Evolutionary conservation across 1,284 basidiomycete genomes (phyloP), one percentile per base, ranked within the genome.

Genomic region (Cryptococcus amylolentus): DNA sequence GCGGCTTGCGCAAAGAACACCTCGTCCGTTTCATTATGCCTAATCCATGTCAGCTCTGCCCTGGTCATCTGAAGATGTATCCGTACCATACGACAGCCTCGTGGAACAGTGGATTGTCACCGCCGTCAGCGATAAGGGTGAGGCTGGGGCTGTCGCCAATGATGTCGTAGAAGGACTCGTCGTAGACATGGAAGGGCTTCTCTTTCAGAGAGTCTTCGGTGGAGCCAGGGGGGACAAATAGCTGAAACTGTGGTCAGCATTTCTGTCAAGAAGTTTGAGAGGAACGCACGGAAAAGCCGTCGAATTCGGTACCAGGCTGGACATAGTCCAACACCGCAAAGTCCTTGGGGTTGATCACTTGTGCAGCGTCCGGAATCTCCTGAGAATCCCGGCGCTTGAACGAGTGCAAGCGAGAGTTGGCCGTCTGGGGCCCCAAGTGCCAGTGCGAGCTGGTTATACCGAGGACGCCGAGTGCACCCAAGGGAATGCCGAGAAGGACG

Each of bases 101-200:
- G 64, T 89, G 88, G 23, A 87, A 87, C 61, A 88, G 83, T 0
- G 85, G 87, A 16, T 81, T 81, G 1, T 80, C 76, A 60, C 84
- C 82, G 1, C 80, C 80, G 41, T 66, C 61, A 0, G 84, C 83
- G 23, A 89, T 80, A 56, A 81, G 72, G 5, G 80, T 80, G 49
- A 89, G 81, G 0, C 81, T 81, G 3, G 88, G 82, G 40, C 78
- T 75, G 7, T 73, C 64, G 1, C 88, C 87, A 3, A 89, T 81
- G 60, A 88, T 78, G 37, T 65, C 51, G 56, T 85, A 74, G 72
- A 89, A 89, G 5, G 73, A 78, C 4, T 75, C 63, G 65, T 88
- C 81, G 67, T 87, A 87, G 55, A 86, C 77, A 68, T 88, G 86
- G 77, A 89, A 87, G 67, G 76, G 76, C 46, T 65, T 65, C 1